phyloP scores from a whole-genome alignment of 2,329 filamentous ascomycete genomes.

The Monosporascus sp. region DNA sequence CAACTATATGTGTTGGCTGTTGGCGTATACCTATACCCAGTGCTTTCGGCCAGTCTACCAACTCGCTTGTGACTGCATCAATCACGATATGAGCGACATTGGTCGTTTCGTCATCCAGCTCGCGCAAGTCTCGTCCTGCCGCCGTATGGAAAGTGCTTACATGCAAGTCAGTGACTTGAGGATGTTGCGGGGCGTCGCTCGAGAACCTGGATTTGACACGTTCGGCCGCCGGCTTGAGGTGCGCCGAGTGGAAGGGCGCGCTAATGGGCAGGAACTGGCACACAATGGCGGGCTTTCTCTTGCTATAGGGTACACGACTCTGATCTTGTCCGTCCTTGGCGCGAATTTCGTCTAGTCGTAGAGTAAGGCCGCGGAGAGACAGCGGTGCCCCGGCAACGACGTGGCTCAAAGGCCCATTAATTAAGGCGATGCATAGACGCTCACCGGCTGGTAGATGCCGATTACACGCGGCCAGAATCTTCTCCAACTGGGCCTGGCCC shows the following conservation, averaged over 20 bases:
- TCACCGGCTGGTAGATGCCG: slow-evolving; percentile 88
- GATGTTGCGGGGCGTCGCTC: slow-evolving; percentile 65
- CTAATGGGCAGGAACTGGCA: slow-evolving; percentile 98
- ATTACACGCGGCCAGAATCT: slow-evolving; percentile 95
- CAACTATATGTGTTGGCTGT: too few species aligned
- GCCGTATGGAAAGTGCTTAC: too few species aligned
- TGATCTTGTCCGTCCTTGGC: slow-evolving; percentile 96
- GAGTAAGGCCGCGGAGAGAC: slow-evolving; percentile 91
- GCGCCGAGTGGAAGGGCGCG: slow-evolving; percentile 95
- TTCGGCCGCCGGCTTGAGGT: slow-evolving; percentile 77
- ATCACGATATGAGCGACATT: too few species aligned
- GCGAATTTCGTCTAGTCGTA: slow-evolving; percentile 93
- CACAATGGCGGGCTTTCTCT: slow-evolving; percentile 93
- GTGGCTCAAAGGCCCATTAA: slow-evolving; percentile 95
- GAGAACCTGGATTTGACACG: slow-evolving; percentile 80
- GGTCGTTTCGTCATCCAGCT: too few species aligned
- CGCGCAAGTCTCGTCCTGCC: too few species aligned
- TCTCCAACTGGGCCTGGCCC: slow-evolving; percentile 80
- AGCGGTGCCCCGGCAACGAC: slow-evolving; percentile 95
- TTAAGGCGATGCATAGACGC: slow-evolving; percentile 89
- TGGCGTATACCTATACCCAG: too few species aligned
- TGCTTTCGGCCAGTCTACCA: too few species aligned
- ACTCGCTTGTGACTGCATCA: too few species aligned
- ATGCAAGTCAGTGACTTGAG: too few species aligned
- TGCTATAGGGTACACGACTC: slow-evolving; percentile 86